phyloP scores from a whole-genome alignment of 75 land plant species.

The Chamaecyparis obtusa region DNA sequence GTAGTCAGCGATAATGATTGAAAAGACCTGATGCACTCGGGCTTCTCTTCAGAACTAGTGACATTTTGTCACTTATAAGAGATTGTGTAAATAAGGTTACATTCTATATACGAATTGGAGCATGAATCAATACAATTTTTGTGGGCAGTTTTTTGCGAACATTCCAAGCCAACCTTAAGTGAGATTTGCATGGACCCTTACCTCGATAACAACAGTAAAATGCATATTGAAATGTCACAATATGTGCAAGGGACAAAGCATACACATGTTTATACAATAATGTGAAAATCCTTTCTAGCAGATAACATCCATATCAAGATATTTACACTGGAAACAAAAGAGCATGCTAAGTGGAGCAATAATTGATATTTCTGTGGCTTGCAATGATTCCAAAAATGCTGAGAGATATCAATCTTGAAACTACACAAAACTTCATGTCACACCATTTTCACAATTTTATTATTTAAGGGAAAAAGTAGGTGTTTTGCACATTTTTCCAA shows the following conservation, averaged over 20 bases:
- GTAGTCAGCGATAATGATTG: not conserved
- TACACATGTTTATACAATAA: not conserved
- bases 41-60: not conserved
- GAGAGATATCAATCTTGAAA: no score
- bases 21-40: not conserved
- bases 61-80: not conserved
- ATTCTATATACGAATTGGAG: not conserved
- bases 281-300: not conserved
- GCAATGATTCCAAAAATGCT: not conserved
- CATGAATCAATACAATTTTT: not conserved
- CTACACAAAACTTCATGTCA: no score
- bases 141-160: not conserved
- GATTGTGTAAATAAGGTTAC: not conserved
- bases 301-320: not conserved
- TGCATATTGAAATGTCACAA: not conserved
- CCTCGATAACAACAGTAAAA: not conserved
- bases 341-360: not conserved
- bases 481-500: no score
- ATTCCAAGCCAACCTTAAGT: not conserved
- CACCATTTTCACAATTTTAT: no score
- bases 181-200: no score
- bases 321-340: not conserved
- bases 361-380: not conserved
- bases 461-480: no score
- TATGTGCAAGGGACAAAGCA: not conserved